phyloP scores from a whole-genome alignment of 2,329 filamentous ascomycete species.

The Colletotrichum kahawae region DNA sequence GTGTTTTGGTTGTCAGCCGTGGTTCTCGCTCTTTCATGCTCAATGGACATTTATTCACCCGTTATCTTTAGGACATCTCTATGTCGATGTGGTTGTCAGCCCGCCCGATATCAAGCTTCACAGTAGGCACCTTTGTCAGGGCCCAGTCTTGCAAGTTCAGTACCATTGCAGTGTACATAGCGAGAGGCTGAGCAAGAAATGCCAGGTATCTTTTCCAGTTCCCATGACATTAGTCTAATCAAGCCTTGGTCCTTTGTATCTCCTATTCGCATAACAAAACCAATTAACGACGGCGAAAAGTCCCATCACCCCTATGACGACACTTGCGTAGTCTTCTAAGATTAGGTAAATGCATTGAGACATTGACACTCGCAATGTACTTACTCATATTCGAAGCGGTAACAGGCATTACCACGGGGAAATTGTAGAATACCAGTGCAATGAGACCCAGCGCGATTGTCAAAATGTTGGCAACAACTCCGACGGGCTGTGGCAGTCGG shows the following conservation, averaged over 20 bases:
- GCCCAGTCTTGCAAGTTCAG: no score
- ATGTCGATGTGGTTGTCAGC: no score
- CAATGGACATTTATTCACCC: no score
- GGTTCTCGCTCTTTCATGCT: no score
- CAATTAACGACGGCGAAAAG: neutral
- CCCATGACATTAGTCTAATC: neutral
- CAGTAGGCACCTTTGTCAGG: no score
- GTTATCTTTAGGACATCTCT: no score
- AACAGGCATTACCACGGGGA: slow-evolving; percentile 2
- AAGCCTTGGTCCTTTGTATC: neutral
- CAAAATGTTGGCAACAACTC: neutral
- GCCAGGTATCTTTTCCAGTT: neutral
- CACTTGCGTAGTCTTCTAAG: neutral
- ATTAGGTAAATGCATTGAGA: neutral
- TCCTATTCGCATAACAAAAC: neutral
- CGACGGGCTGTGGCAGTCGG: neutral
- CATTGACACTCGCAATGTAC: accelerated
- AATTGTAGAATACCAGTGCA: slow-evolving; percentile 1
- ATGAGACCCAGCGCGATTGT: neutral
- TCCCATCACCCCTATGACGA: neutral
- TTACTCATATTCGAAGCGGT: slow-evolving; percentile 10
- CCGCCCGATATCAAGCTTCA: no score
- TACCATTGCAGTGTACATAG: no score
- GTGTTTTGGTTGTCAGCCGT: no score
- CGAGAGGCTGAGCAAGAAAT: no score